Evolutionary conservation across 768 basidiomycete genomes (phyloP), one percentile per base, ranked within the genome.

Genomic region (Tylopilus balloui): DNA sequence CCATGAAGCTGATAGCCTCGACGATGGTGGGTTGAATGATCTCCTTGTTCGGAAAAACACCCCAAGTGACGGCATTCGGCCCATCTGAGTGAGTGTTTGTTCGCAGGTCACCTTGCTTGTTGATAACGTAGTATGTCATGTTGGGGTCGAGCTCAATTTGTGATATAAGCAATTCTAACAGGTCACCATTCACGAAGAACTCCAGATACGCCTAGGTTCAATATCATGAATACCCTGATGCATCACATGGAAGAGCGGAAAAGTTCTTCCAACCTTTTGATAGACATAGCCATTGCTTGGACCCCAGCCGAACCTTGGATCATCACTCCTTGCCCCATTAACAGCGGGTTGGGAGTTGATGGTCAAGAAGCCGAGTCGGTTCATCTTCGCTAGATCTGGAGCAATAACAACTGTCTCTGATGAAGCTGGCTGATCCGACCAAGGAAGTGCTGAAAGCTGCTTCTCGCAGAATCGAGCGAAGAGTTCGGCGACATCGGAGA

Each of bases 61-160:
- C 94, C 94, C 94, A 97, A 1, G 94, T 97, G 15, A 97, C 92
- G n/a, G 94, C 94, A 59, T 96, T 97, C 23, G 96, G 94, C 3
- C 94, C 92, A 43, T 96, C 93, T 2, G 86, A 89, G 59, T 92
- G 88, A 14, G 84, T 93, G 74, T 98, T 99, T 42, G 96, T 97
- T 47, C 86, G 81, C 42, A 99, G 74, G 66, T 98, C 94, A 34
- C 96, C 96, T 35, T 84, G 81, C 67, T 87, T 91, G 78, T 97
- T 97, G 68, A 97, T 95, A 41, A 93, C 91, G 61, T 97, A 95
- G 75, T 98, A 99, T 3, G 93, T 97, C 62, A 95, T 87, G 57
- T 85, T 81, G 51, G 79, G 78, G 61, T 96, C 91, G 15, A 84
- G 81, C 62, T 94, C 90, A 57, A 98, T 92, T 47, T 87, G 79